phyloP scores from a whole-genome alignment of 164 flowering plant species.

The Akebia trifoliata region DNA sequence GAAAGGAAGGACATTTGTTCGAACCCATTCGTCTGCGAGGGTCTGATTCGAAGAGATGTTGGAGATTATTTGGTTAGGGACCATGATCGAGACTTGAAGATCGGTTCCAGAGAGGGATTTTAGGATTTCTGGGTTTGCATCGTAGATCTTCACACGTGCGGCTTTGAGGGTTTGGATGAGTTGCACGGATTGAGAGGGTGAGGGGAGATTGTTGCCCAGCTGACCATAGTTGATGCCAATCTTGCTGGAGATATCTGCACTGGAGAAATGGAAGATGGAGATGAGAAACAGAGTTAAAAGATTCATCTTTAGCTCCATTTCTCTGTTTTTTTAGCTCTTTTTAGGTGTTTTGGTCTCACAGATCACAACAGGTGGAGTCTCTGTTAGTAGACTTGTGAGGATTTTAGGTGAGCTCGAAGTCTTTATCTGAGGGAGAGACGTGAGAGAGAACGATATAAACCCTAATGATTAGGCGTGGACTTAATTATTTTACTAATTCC shows the following conservation, averaged over 20 bases:
- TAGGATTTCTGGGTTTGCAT: slow-evolving; percentile 65
- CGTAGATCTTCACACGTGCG: slow-evolving; percentile 66
- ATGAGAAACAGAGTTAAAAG: slow-evolving; percentile 1
- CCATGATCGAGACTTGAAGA: slow-evolving; percentile 67
- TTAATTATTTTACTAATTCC: too few relatives aligned
- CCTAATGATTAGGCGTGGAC: too few relatives aligned
- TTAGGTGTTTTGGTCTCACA: too few relatives aligned
- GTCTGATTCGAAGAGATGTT: slow-evolving; percentile 51
- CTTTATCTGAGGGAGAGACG: too few relatives aligned
- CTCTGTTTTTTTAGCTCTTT: neutral
- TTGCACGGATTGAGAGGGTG: slow-evolving; percentile 44
- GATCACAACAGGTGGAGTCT: too few relatives aligned
- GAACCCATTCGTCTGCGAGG: slow-evolving; percentile 64
- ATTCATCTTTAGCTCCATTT: neutral
- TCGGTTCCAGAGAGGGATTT: slow-evolving; percentile 39
- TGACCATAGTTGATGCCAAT: slow-evolving; percentile 74
- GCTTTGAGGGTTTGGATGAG: slow-evolving; percentile 57
- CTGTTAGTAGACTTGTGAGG: too few relatives aligned
- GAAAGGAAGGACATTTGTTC: slow-evolving; percentile 51
- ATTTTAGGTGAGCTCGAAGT: too few relatives aligned
- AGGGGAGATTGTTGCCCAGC: slow-evolving; percentile 73
- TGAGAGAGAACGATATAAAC: too few relatives aligned
- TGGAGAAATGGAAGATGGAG: neutral
- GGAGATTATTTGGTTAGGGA: slow-evolving; percentile 62
- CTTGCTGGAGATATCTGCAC: slow-evolving; percentile 33